A percentile compares a stretch with the other conserved stretches of the same genome.
phyloP scores from a whole-genome alignment of 176 grass and related monocot species.

The Phoenix dactylifera region DNA sequence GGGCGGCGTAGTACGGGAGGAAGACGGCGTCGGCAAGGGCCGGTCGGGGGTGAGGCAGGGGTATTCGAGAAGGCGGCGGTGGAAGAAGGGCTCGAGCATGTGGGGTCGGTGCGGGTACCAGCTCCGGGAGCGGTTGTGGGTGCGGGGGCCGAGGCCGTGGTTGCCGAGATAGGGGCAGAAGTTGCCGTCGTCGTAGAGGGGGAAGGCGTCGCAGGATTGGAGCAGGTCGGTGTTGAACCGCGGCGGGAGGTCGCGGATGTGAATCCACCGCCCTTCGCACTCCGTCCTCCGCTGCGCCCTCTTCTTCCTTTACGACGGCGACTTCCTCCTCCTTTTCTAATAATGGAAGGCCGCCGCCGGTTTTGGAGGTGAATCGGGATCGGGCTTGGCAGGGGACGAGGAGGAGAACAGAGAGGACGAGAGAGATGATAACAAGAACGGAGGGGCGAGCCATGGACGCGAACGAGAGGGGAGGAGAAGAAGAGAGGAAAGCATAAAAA shows the following conservation, averaged over 20 bases:
- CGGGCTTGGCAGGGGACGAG: too few relatives aligned
- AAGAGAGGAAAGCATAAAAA: too few relatives aligned
- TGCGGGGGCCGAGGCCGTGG: conserved; percentile 59
- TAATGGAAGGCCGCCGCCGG: too few relatives aligned
- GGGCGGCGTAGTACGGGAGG: conserved; percentile 68
- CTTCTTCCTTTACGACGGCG: too few relatives aligned
- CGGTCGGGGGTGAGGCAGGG: conserved; percentile 32
- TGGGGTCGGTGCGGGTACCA: conserved; percentile 65
- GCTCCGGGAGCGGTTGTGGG: conserved; percentile 30
- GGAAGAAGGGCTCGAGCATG: conserved; percentile 64
- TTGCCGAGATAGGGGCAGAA: conserved; percentile 41
- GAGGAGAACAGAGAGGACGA: too few relatives aligned
- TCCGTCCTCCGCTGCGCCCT: neutral
- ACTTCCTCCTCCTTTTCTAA: too few relatives aligned
- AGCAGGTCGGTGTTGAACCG: conserved; percentile 57
- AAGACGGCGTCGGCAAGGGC: conserved; percentile 52
- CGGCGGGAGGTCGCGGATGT: conserved; percentile 34
- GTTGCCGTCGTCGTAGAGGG: conserved; percentile 40
- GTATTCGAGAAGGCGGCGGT: conserved; percentile 44
- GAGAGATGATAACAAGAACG: too few relatives aligned
- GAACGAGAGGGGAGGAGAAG: too few relatives aligned
- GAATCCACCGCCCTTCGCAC: conserved; percentile 45
- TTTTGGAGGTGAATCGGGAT: too few relatives aligned
- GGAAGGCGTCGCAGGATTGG: conserved; percentile 32
- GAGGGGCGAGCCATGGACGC: too few relatives aligned